Evolutionary conservation across 805 yeast genomes (phyloP), one percentile per base, ranked within the genome.

Genomic region (Yamadazyma olivae): DNA sequence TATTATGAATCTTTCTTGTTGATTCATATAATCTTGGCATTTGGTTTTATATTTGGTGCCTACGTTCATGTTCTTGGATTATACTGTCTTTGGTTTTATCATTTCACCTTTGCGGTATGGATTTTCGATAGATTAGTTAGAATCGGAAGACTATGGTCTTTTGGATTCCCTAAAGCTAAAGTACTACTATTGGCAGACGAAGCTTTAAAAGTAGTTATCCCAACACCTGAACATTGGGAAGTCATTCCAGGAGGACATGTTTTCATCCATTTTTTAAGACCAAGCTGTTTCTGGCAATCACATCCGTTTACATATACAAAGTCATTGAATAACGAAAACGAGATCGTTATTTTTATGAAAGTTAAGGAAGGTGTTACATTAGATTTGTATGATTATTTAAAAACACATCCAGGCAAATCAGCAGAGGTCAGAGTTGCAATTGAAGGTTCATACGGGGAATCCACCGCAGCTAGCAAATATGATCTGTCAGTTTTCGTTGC

Each of bases 61-160:
- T 71, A 72, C 61, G 31, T 60, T 6, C 83, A 77, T 42, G 67
- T 79, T 53, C 65, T 71, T 46, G 48, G 61, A 60, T 46, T 60
- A 19, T 54, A 50, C 19, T 61, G 58, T 33, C 40, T 51, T 22
- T 54, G 63, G 56, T 73, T 60, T n/a, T 50, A 56, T 40, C 77
- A 74, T 38, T 72, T 77, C 4, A 51, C 80, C 6, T 69, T 77
- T 40, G 81, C 77, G 0, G 65, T 87, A 6, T 88, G 95, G 95
- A 70, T 64, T 1, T 67, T 77, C 45, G 95, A 88, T 51, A 64
- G 90, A 37, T 41, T 77, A 0, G 49, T 74, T 10, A 70, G 95
- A 44, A 40, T 80, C 8, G 59, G 70, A 1, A 70, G 87, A 36
- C 56, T 86, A 2, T 35, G 71, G 10, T 50, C 61, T 21, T 81